Conservation (phyloP, 495 filamentous ascomycete genomes). For the Aspergillus homomorphus region DNA sequence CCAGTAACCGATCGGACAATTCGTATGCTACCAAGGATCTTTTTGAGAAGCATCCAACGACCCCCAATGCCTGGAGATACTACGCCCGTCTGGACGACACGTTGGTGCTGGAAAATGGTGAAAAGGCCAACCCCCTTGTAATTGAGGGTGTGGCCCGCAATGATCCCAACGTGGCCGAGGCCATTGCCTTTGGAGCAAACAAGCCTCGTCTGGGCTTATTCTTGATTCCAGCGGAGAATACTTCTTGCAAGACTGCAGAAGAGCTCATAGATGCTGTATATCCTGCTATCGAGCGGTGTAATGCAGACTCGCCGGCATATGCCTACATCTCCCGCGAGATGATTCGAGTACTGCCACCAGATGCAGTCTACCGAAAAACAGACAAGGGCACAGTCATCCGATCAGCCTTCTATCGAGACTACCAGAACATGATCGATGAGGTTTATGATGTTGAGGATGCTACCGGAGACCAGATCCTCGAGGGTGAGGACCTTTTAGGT, state of each 20-base stretch:
- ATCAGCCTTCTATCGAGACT: slow-evolving; percentile 44
- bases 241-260: slow-evolving; percentile 27
- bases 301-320: slow-evolving; percentile 42
- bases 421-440: slow-evolving; percentile 39
- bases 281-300: slow-evolving; percentile 44
- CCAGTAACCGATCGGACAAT: slow-evolving; percentile 53
- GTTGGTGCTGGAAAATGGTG: slow-evolving; percentile 57
- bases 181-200: slow-evolving; percentile 31
- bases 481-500: slow-evolving; percentile 15
- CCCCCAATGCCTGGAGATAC: slow-evolving; percentile 52
- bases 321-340: slow-evolving; percentile 50
- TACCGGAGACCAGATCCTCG: slow-evolving; percentile 8
- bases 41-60: slow-evolving; percentile 50
- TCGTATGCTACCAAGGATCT: slow-evolving; percentile 57
- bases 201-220: slow-evolving; percentile 35
- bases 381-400: slow-evolving; percentile 55
- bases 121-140: slow-evolving; percentile 60
- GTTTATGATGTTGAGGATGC: slow-evolving; percentile 34
- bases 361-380: slow-evolving; percentile 42
- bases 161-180: slow-evolving; percentile 25
- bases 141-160: slow-evolving; percentile 45
- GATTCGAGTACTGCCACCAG: slow-evolving; percentile 38
- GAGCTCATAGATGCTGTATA: slow-evolving; percentile 42
- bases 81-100: slow-evolving; percentile 55
- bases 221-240: slow-evolving; percentile 36